Base-by-base conservation (phyloP, 495 filamentous ascomycete species). In the Penicillium goetzii region DNA sequence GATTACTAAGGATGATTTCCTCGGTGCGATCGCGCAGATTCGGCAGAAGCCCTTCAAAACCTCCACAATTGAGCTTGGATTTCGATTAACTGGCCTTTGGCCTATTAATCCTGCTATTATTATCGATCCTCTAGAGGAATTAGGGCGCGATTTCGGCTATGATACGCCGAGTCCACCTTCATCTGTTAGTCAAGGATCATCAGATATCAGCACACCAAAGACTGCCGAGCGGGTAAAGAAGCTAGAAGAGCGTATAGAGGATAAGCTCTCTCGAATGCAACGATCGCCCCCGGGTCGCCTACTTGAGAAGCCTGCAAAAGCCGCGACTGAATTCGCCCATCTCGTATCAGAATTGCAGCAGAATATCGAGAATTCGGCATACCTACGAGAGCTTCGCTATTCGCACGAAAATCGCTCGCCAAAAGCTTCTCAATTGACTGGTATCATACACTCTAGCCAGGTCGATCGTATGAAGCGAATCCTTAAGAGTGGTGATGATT, bases 21-120 rank as follows among this genome's bases (percentile, higher is more conserved):
- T 43, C 3, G n/a, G n/a, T 43, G 41, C 41, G n/a, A 43, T 43
- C 41, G 41, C 41, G n/a, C 41, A 43, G 41, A 43, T 43, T 43
- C 17, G 41, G 41, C 41, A 43, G n/a, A 43, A 43, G 41, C 21
- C 41, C 41, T 43, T 43, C 6, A 43, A 43, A 43, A n/a, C 41
- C 21, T 43, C 41, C 21, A 43, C 41, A 43, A 43, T 43, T 2
- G 21, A 43, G 41, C n/a, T 19, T 8, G 41, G 41, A 43, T 43
- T 43, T 43, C 41, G 41, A 43, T 43, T 43, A 3, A 21, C n/a
- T 43, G 41, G 41, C 41, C 41, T 41, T 19, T 41, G 15, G 38
- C 38, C 38, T 6, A 41, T 41, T 19, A 41, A 41, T 41, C 38
- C 38, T n/a, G n/a, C 4, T n/a, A 6, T 19, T 2, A 4, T 41